Evolutionary conservation across 495 filamentous ascomycete genomes (phyloP), one percentile per base, ranked within the genome.

Genomic region (Penicillium cataractarum): DNA sequence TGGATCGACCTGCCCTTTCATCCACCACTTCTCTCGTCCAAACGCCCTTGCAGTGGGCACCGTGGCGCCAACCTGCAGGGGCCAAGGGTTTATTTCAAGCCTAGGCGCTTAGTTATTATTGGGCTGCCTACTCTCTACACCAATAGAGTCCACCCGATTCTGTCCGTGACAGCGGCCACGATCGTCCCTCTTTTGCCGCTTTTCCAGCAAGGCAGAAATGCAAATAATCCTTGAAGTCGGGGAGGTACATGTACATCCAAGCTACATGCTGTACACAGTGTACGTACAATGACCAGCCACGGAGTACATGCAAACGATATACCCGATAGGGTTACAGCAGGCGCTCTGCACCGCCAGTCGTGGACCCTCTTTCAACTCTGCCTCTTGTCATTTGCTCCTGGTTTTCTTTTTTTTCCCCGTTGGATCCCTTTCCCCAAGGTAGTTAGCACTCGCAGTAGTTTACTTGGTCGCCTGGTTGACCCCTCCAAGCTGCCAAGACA

Each of bases 1-100:
- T 58, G 26, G 56, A 58, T 50, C 56, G 6, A 10, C n/a, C 7
- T 44, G 4, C 12, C 9, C 42, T 0, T 21, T 24, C 21, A 8
- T 24, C n/a, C 29, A 29, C 27, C 19, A 12, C 19, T 54, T 12
- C 33, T 35, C 24, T 29, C 24, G 13, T 27, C 13, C 46, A 39
- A 50, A 24, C 32, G 46, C 10, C 42, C 57, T 44, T 58, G 57
- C 57, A 58, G 57, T 58, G 44, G 46, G 46, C 24, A 27, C 15
- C 46, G 46, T 50, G 46, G 46, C 46, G 46, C 27, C 37, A 48
- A 57, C 26, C 42, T 57, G 55, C 55, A 57, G 55, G 55, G 55
- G 55, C 19, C 27, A 50, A 15, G 46, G 46, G 55, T 31, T 35
- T 44, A 48, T 57, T 57, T 57, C 40, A 7, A 57, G 55, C 8